Conservation (phyloP, 306 rosid genomes). For the Sindora glabra region DNA sequence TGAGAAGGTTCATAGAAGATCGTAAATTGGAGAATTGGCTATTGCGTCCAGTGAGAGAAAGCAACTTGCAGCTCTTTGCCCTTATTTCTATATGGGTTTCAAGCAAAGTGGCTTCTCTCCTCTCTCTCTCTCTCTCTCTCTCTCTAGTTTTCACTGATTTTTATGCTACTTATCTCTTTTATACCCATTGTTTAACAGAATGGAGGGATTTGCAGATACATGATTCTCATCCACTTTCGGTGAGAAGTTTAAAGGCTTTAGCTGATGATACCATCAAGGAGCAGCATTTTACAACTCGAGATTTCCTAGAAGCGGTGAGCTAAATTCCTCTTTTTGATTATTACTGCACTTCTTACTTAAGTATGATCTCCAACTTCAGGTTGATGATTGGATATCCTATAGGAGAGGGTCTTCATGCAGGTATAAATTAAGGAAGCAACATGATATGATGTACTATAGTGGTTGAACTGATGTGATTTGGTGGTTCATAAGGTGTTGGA, state of each 20-base stretch:
- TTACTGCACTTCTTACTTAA: neutral
- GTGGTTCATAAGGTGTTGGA: slow-evolving; percentile 49
- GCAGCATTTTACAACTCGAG: slow-evolving; percentile 62
- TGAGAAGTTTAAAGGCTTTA: slow-evolving; percentile 49
- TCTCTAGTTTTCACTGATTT: neutral
- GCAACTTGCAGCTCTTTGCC: slow-evolving; percentile 67
- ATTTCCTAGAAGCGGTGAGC: slow-evolving; percentile 72
- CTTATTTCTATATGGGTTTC: slow-evolving; percentile 84
- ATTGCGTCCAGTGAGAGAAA: slow-evolving; percentile 55
- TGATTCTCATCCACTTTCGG: slow-evolving; percentile 42
- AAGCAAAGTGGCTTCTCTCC: slow-evolving; percentile 50
- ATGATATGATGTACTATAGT: neutral
- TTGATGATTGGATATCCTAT: slow-evolving; percentile 19
- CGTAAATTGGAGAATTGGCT: slow-evolving; percentile 40
- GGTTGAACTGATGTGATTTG: slow-evolving; percentile 12
- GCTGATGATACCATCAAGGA: slow-evolving; percentile 56
- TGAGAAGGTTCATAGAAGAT: slow-evolving; percentile 22
- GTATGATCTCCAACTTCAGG: neutral
- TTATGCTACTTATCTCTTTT: neutral
- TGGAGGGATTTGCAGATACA: slow-evolving; percentile 39
- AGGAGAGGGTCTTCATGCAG: slow-evolving; percentile 87
- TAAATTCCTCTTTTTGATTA: neutral
- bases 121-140: neutral
- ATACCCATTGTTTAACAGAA: neutral
- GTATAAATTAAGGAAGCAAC: slow-evolving; percentile 28